Conservation (phyloP, 2,329 filamentous ascomycete genomes). For the Pseudogymnoascus sp. region DNA sequence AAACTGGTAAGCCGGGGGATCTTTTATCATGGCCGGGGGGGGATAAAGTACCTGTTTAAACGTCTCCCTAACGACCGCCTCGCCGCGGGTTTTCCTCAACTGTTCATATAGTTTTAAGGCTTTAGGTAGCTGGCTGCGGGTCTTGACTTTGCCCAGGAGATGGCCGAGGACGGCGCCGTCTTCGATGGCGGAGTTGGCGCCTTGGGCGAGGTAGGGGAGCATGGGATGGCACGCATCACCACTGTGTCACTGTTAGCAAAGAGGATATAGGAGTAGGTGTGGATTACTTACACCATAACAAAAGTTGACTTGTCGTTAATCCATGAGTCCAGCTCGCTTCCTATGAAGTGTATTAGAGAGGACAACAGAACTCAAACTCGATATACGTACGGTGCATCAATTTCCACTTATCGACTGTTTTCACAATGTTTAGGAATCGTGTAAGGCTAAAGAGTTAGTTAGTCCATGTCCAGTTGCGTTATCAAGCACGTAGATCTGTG, state of each 20-base stretch:
- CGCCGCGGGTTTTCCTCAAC: conserved; percentile 40
- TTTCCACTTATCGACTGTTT: conserved; percentile 17
- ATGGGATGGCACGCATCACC: conserved; percentile 58
- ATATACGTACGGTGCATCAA: not conserved
- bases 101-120: conserved; percentile 34
- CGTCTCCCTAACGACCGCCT: conserved; percentile 32
- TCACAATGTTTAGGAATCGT: conserved; percentile 46
- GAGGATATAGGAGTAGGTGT: conserved; percentile 47
- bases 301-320: conserved; percentile 52
- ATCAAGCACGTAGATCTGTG: not conserved
- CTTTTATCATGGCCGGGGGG: not conserved
- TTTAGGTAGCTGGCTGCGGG: conserved; percentile 26
- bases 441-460: conserved; percentile 44
- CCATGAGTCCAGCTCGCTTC: conserved; percentile 11
- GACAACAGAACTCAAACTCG: not conserved
- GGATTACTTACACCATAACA: conserved; percentile 48
- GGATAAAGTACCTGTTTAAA: not conserved
- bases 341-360: not conserved
- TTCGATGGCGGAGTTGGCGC: conserved; percentile 49
- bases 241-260: conserved; percentile 32
- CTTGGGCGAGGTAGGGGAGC: conserved; percentile 50
- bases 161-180: conserved; percentile 47
- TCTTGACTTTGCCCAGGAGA: conserved; percentile 39
- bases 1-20: not conserved
- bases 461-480: too few relatives aligned